Conservation (phyloP, 2,329 filamentous ascomycete species). For the Alternaria alternata region DNA sequence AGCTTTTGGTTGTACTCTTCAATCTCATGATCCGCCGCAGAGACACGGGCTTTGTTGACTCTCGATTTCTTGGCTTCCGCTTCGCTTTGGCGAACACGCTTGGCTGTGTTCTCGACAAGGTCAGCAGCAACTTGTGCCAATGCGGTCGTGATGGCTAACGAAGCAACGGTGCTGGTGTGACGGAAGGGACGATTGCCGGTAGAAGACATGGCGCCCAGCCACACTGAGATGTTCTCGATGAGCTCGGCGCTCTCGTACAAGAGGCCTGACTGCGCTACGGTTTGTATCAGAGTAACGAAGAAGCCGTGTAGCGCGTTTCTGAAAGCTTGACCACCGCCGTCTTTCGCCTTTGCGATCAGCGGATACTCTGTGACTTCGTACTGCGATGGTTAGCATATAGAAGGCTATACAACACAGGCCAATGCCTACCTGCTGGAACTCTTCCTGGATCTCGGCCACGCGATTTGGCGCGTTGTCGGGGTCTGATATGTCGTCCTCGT, state of each 20-base stretch:
- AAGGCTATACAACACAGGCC: too few relatives aligned
- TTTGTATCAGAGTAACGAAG: slow-evolving; percentile 76
- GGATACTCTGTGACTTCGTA: slow-evolving; percentile 90
- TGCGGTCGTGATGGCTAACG: slow-evolving; percentile 79
- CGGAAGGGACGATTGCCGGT: slow-evolving; percentile 87
- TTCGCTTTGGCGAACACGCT: slow-evolving; percentile 79
- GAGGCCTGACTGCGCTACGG: slow-evolving; percentile 81
- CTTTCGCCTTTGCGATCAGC: slow-evolving; percentile 81
- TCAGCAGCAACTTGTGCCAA: slow-evolving; percentile 77
- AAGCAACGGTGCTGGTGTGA: slow-evolving; percentile 89
- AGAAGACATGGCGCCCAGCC: slow-evolving; percentile 91
- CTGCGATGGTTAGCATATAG: slow-evolving; percentile 47
- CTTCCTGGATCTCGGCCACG: slow-evolving; percentile 83
- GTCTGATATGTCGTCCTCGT: slow-evolving; percentile 84
- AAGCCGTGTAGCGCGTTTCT: slow-evolving; percentile 80
- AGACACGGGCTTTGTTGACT: slow-evolving; percentile 80
- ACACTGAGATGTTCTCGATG: slow-evolving; percentile 87
- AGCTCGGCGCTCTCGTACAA: slow-evolving; percentile 80
- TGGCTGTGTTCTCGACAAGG: slow-evolving; percentile 76
- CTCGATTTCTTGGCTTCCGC: slow-evolving; percentile 75
- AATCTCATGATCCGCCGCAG: slow-evolving; percentile 75
- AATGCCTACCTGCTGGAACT: slow-evolving; percentile 76
- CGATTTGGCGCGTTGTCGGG: slow-evolving; percentile 83
- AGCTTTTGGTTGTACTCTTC: slow-evolving; percentile 74
- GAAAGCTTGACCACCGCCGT: slow-evolving; percentile 79